Base-by-base conservation (phyloP, 2,329 filamentous ascomycete genomes). In the Penicillium fuscoglaucum region DNA sequence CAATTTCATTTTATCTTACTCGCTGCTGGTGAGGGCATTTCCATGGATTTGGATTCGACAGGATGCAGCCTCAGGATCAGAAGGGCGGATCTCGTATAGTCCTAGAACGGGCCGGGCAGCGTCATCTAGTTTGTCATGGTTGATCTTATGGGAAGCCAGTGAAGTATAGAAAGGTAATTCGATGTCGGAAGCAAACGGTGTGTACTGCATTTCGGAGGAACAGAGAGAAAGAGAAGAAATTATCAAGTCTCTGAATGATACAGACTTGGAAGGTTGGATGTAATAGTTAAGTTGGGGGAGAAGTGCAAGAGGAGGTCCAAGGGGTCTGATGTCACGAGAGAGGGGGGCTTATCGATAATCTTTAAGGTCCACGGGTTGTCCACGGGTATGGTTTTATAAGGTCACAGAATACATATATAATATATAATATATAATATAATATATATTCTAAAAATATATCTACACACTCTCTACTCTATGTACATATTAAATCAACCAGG, bases 91-190 rank as follows among this genome's bases (percentile, higher is more conserved):
- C 76, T 97, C 91, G 74, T 99, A 99, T 44, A 96, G 79, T 4
- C 95, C 95, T 31, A 96, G 82, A 3, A 98, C 84, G 60, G 89
- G 88, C 45, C 93, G 90, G 26, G 92, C 90, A 10, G 93, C 96
- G 75, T 96, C 93, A 79, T 97, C 90, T 52, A 99, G 90, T 78
- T 93, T 96, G 79, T 97, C 95, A 83, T 96, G 89, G 74, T 98
- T 92, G 73, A 99, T 91, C 79, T 99, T 99, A 65, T 89, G 90
- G 6, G 89, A 87, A 59, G 96, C 95, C n/a, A 99, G 85, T 6
- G 91, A 88, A 46, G 90, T 89, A 74, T 97, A 99, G 77, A 99
- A 99, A 45, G 92, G 91, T 44, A 98, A 83, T 74, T 99, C 95
- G 71, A 98, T 92, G 78, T 97, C 91, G 49, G 93, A 96, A 41